phyloP scores from a whole-genome alignment of 805 yeast genomes.

The Kuraishia borneana region DNA sequence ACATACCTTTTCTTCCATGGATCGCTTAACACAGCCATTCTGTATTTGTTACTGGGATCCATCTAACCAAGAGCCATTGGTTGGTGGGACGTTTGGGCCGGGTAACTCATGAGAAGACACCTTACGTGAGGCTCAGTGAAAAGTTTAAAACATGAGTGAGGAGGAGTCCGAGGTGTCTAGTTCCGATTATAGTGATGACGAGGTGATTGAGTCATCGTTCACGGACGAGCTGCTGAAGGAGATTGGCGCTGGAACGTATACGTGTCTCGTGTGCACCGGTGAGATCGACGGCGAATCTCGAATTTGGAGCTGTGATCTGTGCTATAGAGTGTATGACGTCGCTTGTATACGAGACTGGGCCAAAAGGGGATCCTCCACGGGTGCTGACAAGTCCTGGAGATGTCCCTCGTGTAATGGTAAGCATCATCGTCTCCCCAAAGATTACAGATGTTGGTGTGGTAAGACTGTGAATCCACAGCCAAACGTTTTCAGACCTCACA shows the following conservation, averaged over 20 bases:
- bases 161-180: too few relatives aligned
- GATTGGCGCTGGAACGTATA: conserved; percentile 56
- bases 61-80: not conserved
- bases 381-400: conserved; percentile 54
- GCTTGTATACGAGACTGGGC: conserved; percentile 89
- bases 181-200: too few relatives aligned
- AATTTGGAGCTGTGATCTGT: conserved; percentile 71
- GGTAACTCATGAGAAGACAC: too few relatives aligned
- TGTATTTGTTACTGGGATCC: conserved; percentile 2
- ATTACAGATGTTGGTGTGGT: conserved; percentile 83
- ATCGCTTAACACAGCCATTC: conserved; percentile 19
- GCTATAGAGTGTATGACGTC: conserved; percentile 78
- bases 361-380: conserved; percentile 55
- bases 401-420: conserved; percentile 74
- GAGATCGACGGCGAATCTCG: conserved; percentile 56
- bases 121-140: too few relatives aligned
- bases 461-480: conserved; percentile 55
- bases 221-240: conserved; percentile 40
- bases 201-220: conserved; percentile 19
- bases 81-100: not conserved
- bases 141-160: too few relatives aligned
- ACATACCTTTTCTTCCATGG: conserved; percentile 35
- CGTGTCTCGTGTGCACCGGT: conserved; percentile 82
- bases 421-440: conserved; percentile 34
- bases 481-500: conserved; percentile 58